A percentile compares a stretch with the other conserved stretches of the same genome.
phyloP scores from a whole-genome alignment of 176 grass and related monocot genomes.

The Avena insularis region DNA sequence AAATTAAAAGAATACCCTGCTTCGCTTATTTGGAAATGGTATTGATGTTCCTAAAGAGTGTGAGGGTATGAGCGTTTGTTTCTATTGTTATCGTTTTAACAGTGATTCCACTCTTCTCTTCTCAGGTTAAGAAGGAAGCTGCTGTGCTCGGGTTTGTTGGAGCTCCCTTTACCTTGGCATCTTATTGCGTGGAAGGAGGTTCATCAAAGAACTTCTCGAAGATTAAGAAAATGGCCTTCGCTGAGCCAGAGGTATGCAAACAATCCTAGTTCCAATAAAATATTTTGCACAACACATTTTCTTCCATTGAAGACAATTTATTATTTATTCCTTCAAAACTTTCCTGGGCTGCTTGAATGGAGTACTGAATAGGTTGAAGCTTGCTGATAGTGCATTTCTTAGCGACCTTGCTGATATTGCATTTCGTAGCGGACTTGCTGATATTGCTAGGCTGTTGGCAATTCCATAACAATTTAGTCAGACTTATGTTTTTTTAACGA shows the following conservation, averaged over 20 bases:
- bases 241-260: constrained; percentile 76
- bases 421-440: constrained; percentile 17
- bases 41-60: neutral
- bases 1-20: neutral
- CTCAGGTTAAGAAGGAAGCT: constrained; percentile 91
- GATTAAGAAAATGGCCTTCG: constrained; percentile 97
- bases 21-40: constrained; percentile 16
- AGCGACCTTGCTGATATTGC: constrained; percentile 21
- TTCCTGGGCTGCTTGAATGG: neutral
- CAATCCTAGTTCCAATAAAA: neutral
- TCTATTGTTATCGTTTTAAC: neutral
- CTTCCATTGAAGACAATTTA: neutral
- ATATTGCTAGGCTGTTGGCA: constrained; percentile 20
- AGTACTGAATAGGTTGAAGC: constrained; percentile 4
- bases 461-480: constrained; percentile 10
- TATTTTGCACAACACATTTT: constrained; percentile 29
- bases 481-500: too few relatives aligned
- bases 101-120: constrained; percentile 31
- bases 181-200: constrained; percentile 98
- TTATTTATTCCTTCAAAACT: constrained; percentile 6
- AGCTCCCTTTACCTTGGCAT: constrained; percentile 94
- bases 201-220: constrained; percentile 97
- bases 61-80: neutral
- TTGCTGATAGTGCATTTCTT: constrained; percentile 33
- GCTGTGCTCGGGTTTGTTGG: constrained; percentile 98